Conservation (phyloP, 257 asterid species). For the Salvia splendens region DNA sequence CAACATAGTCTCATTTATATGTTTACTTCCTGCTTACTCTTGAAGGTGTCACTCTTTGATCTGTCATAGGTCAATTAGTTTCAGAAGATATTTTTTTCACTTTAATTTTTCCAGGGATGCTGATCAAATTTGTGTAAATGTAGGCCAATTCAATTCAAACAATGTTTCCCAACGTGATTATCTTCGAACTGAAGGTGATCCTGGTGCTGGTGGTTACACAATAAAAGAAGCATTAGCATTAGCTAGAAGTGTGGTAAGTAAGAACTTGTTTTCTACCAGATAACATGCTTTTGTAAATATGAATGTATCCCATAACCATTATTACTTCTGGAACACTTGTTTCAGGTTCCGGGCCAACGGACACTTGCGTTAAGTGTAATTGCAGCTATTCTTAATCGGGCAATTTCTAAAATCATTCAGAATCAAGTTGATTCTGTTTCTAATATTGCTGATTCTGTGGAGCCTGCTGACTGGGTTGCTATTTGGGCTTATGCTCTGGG, state of each 20-base stretch:
- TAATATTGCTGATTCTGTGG: constrained; percentile 35
- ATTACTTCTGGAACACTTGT: constrained; percentile 31
- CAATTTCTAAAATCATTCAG: constrained; percentile 47
- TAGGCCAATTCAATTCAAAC: constrained; percentile 56
- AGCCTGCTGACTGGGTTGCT: constrained; percentile 82
- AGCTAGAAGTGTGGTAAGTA: constrained; percentile 84
- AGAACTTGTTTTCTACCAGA: constrained; percentile 21
- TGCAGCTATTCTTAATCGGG: constrained; percentile 69
- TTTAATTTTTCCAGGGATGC: constrained; percentile 11
- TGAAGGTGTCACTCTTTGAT: background rate
- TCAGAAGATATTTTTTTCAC: background rate
- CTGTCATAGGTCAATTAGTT: background rate
- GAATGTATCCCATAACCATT: constrained; percentile 29
- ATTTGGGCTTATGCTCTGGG: constrained; percentile 98
- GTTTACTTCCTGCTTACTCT: background rate
- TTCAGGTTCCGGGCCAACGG: constrained; percentile 91
- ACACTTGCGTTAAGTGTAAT: constrained; percentile 77
- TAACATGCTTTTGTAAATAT: constrained; percentile 19
- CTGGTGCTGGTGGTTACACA: constrained; percentile 94
- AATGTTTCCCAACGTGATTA: constrained; percentile 77
- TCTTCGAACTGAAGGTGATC: constrained; percentile 96
- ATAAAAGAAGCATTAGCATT: constrained; percentile 86
- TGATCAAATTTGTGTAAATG: constrained; percentile 29
- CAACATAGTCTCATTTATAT: background rate
- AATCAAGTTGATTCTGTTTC: constrained; percentile 46